These are phyloP conservation scores for Teratosphaeria pseudoeucalypti DNA, from an alignment of 2,329 filamentous ascomycete species.

Conservation along the genomic window DNA sequence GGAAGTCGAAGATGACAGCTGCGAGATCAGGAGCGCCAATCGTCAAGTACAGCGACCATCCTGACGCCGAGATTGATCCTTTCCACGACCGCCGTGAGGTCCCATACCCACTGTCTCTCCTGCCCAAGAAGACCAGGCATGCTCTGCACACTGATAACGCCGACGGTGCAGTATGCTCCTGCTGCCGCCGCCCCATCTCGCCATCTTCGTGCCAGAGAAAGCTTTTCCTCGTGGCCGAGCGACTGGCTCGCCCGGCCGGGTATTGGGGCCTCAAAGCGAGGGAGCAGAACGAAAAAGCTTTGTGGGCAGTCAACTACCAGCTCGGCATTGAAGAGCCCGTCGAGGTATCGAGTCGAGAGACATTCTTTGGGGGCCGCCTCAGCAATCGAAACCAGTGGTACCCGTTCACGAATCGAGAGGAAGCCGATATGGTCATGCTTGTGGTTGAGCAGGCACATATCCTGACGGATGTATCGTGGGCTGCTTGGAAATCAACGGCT, in stretches of 20 bases:
- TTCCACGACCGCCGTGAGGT: background rate
- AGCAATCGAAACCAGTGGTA: conserved; percentile 9
- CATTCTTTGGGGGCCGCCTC: conserved; percentile 7
- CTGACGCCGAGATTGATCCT: conserved; percentile 10
- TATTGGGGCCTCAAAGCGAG: conserved; percentile 6
- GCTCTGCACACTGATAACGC: conserved; percentile 7
- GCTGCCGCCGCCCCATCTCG: conserved; percentile 7
- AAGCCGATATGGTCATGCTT: conserved; percentile 9
- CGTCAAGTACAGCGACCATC: conserved; percentile 7
- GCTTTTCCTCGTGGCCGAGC: conserved; percentile 14
- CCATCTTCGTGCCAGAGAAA: conserved; percentile 10
- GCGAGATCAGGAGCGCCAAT: background rate
- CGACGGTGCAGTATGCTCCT: conserved; percentile 7
- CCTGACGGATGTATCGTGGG: background rate
- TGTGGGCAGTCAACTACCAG: conserved; percentile 13
- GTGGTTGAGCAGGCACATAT: conserved; percentile 10
- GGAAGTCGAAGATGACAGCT: background rate
- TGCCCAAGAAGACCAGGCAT: conserved; percentile 11
- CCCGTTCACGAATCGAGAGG: conserved; percentile 5
- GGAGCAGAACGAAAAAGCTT: conserved; percentile 10
- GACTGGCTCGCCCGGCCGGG: conserved; percentile 8
- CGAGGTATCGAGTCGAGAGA: conserved; percentile 8
- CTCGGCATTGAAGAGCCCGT: conserved; percentile 13
- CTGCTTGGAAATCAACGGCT: background rate
- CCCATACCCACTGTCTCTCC: conserved; percentile 10